Conservation (phyloP, 2,329 filamentous ascomycete species). For the Diaporthe eres region DNA sequence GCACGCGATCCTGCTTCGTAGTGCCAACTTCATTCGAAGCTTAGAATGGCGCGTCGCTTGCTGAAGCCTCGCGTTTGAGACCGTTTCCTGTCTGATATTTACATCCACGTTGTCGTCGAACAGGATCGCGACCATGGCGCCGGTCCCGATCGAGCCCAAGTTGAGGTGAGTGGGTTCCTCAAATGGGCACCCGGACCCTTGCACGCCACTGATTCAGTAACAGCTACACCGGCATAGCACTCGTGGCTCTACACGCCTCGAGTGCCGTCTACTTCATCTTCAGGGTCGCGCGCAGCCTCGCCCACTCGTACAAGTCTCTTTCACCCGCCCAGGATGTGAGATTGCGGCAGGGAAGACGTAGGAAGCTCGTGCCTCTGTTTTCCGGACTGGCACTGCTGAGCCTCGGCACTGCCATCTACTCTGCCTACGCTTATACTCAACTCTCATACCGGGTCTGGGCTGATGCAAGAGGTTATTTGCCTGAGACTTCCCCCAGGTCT, state of each 20-base stretch:
- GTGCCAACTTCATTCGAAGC: not conserved
- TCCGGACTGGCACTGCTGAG: slow-evolving; percentile 50
- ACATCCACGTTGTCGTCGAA: not conserved
- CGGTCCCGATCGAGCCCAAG: slow-evolving; percentile 45
- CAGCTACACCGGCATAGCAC: slow-evolving; percentile 52
- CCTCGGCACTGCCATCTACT: slow-evolving; percentile 49
- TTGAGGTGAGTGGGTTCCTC: slow-evolving; percentile 41
- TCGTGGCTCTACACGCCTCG: slow-evolving; percentile 49
- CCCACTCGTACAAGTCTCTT: slow-evolving; percentile 52
- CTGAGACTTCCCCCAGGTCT: slow-evolving; percentile 50
- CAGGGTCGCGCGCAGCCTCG: slow-evolving; percentile 51
- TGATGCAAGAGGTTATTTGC: slow-evolving; percentile 50
- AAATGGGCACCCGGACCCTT: not conserved
- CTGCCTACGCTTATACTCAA: slow-evolving; percentile 48
- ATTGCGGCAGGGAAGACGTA: slow-evolving; percentile 51
- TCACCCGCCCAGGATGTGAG: slow-evolving; percentile 55
- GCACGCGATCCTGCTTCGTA: slow-evolving; percentile 6
- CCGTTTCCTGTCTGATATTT: too few species aligned
- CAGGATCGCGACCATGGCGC: slow-evolving; percentile 43
- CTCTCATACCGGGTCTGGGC: slow-evolving; percentile 58
- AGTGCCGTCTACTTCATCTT: slow-evolving; percentile 52
- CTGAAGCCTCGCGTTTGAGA: not conserved
- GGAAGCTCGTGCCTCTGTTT: slow-evolving; percentile 52
- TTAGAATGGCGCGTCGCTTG: not conserved
- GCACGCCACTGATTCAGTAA: slow-evolving; percentile 32